These are phyloP conservation scores for Colletotrichum plurivorum DNA, from an alignment of 2,329 filamentous ascomycete genomes.

Conservation along the genomic window DNA sequence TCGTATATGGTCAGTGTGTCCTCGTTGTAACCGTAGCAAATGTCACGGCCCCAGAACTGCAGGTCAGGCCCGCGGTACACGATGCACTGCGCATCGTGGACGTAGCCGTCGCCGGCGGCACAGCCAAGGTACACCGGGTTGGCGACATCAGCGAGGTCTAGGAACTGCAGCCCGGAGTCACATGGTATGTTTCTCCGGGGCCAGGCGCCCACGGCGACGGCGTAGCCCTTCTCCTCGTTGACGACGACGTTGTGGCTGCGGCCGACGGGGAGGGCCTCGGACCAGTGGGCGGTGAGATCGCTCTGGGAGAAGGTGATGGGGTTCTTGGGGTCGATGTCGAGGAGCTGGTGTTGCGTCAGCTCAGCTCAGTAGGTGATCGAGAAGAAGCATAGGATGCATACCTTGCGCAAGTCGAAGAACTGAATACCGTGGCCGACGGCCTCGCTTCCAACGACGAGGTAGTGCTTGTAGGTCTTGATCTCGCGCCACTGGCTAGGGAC, in stretches of 20 bases:
- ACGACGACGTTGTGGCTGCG: slow-evolving; percentile 63
- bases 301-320: slow-evolving; percentile 47
- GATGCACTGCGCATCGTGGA: slow-evolving; percentile 73
- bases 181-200: slow-evolving; percentile 58
- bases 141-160: slow-evolving; percentile 67
- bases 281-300: slow-evolving; percentile 49
- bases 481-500: slow-evolving; percentile 50
- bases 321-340: slow-evolving; percentile 55
- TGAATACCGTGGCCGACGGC: slow-evolving; percentile 67
- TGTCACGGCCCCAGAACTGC: slow-evolving; percentile 62
- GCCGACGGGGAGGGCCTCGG: slow-evolving; percentile 51
- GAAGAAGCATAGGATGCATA: background rate
- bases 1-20: slow-evolving; percentile 67
- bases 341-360: slow-evolving; percentile 46
- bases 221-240: slow-evolving; percentile 61
- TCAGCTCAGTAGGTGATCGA: background rate
- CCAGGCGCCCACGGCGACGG: slow-evolving; percentile 59
- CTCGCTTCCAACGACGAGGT: slow-evolving; percentile 51
- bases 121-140: slow-evolving; percentile 69
- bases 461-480: slow-evolving; percentile 51
- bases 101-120: slow-evolving; percentile 68
- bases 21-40: slow-evolving; percentile 71
- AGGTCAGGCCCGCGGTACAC: slow-evolving; percentile 66
- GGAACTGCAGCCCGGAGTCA: slow-evolving; percentile 67
- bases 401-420: slow-evolving; percentile 70